phyloP scores from a whole-genome alignment of 2,329 filamentous ascomycete genomes.

The Fusarium sp. region DNA sequence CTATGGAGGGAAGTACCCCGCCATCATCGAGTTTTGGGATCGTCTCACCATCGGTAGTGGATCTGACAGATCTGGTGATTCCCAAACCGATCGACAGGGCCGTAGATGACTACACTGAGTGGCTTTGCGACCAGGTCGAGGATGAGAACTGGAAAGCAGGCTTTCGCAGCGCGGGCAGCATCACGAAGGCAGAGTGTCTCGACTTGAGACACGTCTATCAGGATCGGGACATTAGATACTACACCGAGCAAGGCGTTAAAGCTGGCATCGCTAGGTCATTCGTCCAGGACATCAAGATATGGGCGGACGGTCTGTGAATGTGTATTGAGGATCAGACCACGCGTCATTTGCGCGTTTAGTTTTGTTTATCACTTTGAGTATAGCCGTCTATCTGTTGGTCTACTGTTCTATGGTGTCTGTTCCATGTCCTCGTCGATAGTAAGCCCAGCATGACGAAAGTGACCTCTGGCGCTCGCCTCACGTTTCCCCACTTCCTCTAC shows the following conservation, averaged over 20 bases:
- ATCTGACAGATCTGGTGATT: constrained; percentile 16
- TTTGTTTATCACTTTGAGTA: not conserved
- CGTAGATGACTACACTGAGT: constrained; percentile 22
- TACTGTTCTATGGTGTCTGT: constrained; percentile 2
- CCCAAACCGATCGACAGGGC: constrained; percentile 24
- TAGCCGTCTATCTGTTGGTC: not conserved
- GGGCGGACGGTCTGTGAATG: constrained; percentile 2
- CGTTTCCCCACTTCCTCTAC: constrained; percentile 35
- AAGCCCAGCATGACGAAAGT: constrained; percentile 17
- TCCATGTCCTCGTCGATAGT: constrained; percentile 5
- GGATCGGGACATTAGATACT: constrained; percentile 7
- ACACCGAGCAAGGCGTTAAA: constrained; percentile 11
- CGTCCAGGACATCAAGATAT: constrained; percentile 14
- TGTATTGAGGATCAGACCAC: not conserved
- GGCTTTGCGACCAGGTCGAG: constrained; percentile 16
- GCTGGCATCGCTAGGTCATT: constrained; percentile 11
- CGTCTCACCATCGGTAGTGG: constrained; percentile 10
- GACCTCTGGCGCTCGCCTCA: constrained; percentile 17
- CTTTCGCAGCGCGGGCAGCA: constrained; percentile 18
- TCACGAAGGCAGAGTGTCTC: constrained; percentile 22
- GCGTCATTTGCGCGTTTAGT: not conserved
- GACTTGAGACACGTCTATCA: constrained; percentile 20
- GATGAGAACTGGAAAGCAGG: constrained; percentile 16
- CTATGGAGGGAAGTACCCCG: constrained; percentile 2
- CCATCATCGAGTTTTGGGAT: constrained; percentile 5